A percentile compares a stretch with the other conserved stretches of the same genome.
phyloP scores from a whole-genome alignment of 2,329 filamentous ascomycete genomes.

The Trichoderma oligosporum region DNA sequence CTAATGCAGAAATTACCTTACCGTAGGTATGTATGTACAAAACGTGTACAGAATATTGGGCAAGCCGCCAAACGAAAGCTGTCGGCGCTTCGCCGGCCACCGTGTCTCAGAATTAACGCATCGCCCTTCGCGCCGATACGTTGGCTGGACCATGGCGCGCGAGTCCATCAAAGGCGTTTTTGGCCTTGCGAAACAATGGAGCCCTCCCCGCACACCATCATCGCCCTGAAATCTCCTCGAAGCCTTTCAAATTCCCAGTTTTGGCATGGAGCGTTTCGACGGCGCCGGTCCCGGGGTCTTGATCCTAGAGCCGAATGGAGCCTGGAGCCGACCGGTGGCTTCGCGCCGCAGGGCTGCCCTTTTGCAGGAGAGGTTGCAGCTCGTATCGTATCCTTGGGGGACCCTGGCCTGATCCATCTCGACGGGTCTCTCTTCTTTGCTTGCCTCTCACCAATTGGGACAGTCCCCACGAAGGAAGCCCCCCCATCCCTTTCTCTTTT shows the following conservation, averaged over 20 bases:
- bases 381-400: conserved; percentile 13
- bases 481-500: conserved; percentile 10
- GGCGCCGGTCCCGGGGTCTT: conserved; percentile 4
- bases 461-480: conserved; percentile 2
- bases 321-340: conserved; percentile 7
- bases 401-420: not conserved
- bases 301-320: not conserved
- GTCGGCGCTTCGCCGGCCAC: conserved; percentile 16
- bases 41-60: too few species aligned
- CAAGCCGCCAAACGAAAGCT: not conserved
- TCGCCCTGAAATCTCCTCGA: conserved; percentile 12
- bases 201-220: conserved; percentile 7
- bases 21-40: not conserved
- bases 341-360: not conserved
- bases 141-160: conserved; percentile 1
- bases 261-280: conserved; percentile 5
- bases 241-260: conserved; percentile 2
- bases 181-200: conserved; percentile 1
- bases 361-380: conserved; percentile 3
- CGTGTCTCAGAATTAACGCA: conserved; percentile 18
- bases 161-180: not conserved
- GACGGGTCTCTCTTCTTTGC: not conserved
- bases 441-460: not conserved
- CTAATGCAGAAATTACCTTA: not conserved
- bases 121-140: not conserved